These are phyloP conservation scores for Cairneyella variabilis DNA, from an alignment of 495 filamentous ascomycete species.

Conservation along the genomic window DNA sequence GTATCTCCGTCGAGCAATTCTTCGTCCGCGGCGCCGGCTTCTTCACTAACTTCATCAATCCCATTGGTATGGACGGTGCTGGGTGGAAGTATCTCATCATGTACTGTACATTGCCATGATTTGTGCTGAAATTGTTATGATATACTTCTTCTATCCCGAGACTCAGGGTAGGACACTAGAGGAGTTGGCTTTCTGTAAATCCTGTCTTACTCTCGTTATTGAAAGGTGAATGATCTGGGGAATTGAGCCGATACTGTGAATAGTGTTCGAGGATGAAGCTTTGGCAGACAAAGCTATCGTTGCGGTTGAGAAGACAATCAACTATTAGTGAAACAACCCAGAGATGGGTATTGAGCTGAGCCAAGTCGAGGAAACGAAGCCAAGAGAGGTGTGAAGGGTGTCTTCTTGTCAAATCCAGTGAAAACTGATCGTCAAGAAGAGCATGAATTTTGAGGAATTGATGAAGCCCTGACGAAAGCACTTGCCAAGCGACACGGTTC, in stretches of 20 bases:
- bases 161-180: slow-evolving; percentile 58
- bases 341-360: too few species aligned
- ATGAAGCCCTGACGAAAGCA: too few species aligned
- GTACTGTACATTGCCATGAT: slow-evolving; percentile 60
- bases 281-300: background rate
- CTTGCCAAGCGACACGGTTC: too few species aligned
- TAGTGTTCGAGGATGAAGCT: background rate
- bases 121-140: slow-evolving; percentile 53
- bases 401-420: too few species aligned
- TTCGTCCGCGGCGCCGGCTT: slow-evolving; percentile 46
- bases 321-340: too few species aligned
- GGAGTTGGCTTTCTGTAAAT: slow-evolving; percentile 59
- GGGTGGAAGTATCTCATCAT: slow-evolving; percentile 56
- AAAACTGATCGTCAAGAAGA: too few species aligned
- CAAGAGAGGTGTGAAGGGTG: too few species aligned
- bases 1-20: slow-evolving; percentile 35
- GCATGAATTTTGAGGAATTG: too few species aligned
- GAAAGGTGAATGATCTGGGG: background rate
- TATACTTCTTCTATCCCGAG: slow-evolving; percentile 63
- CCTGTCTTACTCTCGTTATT: background rate
- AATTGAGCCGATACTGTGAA: background rate
- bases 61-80: slow-evolving; percentile 55
- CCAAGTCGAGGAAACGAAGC: too few species aligned
- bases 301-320: background rate
- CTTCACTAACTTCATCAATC: slow-evolving; percentile 55